phyloP scores from a whole-genome alignment of 164 flowering plant genomes.

The Nelumbo lutea region DNA sequence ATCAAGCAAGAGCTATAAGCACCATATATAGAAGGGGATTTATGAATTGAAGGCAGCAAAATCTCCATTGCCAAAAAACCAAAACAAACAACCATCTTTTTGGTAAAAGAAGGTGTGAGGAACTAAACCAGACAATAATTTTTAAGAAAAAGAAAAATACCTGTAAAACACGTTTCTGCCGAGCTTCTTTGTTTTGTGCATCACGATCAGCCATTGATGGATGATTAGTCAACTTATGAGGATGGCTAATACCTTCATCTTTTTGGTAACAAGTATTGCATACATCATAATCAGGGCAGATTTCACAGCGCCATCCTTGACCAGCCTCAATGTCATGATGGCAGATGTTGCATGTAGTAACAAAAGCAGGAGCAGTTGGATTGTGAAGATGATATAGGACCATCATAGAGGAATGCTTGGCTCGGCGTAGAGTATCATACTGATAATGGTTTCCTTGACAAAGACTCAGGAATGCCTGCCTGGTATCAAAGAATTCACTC shows the following conservation, averaged over 20 bases:
- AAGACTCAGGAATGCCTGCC: slow-evolving; percentile 96
- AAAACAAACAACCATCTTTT: too few relatives aligned
- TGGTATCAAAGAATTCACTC: slow-evolving; percentile 97
- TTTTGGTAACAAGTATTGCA: slow-evolving; percentile 85
- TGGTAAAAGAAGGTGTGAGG: too few relatives aligned
- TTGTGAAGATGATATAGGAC: slow-evolving; percentile 98
- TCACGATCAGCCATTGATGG: slow-evolving; percentile 81
- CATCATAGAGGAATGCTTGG: slow-evolving; percentile 99
- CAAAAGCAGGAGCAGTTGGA: slow-evolving; percentile 99
- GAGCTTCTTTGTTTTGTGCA: slow-evolving; percentile 95
- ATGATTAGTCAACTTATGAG: slow-evolving; percentile 86
- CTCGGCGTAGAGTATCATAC: slow-evolving; percentile 96
- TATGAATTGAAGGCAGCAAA: too few relatives aligned
- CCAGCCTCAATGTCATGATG: slow-evolving; percentile 90
- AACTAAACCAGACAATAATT: background rate
- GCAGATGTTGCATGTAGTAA: slow-evolving; percentile 80
- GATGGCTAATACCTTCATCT: slow-evolving; percentile 80
- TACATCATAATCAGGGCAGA: slow-evolving; percentile 95
- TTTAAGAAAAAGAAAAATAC: slow-evolving; percentile 27
- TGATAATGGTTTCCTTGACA: slow-evolving; percentile 99
- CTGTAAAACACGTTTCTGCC: slow-evolving; percentile 84
- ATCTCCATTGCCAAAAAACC: too few relatives aligned
- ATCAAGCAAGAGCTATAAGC: too few relatives aligned
- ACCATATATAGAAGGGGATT: too few relatives aligned
- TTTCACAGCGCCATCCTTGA: slow-evolving; percentile 98